A percentile compares a stretch with the other conserved stretches of the same genome.
Evolutionary conservation across 306 rosid genomes (phyloP).

Genomic region (Begonia fuchsioides): DNA sequence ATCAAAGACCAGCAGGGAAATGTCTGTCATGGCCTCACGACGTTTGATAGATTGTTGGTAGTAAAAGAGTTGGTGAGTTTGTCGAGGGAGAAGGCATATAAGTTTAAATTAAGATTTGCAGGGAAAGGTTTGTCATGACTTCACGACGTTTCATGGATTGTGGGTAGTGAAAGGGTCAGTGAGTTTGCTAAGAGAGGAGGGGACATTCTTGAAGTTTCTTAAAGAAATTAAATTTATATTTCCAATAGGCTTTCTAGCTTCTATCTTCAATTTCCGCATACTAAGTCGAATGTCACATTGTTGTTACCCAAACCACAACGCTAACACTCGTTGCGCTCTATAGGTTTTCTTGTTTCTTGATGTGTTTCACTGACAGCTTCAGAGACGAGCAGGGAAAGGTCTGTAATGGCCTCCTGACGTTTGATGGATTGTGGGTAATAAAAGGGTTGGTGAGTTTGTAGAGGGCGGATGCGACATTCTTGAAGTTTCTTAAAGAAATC

Average conservation of each 20-base stretch:
- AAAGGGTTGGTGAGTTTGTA: slow-evolving; percentile 38
- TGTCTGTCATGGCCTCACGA: slow-evolving; percentile 54
- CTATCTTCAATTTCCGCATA: slow-evolving; percentile 36
- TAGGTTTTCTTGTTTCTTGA: slow-evolving; percentile 35
- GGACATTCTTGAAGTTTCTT: too few species aligned
- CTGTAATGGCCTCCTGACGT: slow-evolving; percentile 54
- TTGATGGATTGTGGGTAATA: slow-evolving; percentile 45
- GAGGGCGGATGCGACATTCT: too few species aligned
- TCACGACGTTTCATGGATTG: slow-evolving; percentile 42
- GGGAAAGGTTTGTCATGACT: slow-evolving; percentile 56
- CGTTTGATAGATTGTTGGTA: slow-evolving; percentile 44
- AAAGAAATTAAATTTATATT: too few species aligned
- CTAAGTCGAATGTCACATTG: slow-evolving; percentile 31
- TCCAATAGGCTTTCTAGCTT: slow-evolving; percentile 23
- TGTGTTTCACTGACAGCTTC: slow-evolving; percentile 48
- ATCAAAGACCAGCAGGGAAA: slow-evolving; percentile 46
- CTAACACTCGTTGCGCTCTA: slow-evolving; percentile 27
- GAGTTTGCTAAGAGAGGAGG: slow-evolving; percentile 14
- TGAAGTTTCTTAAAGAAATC: too few species aligned
- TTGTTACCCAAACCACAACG: slow-evolving; percentile 25
- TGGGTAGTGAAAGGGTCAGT: slow-evolving; percentile 59
- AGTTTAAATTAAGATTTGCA: slow-evolving; percentile 42
- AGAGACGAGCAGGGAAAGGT: slow-evolving; percentile 51
- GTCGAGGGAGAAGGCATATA: too few species aligned
- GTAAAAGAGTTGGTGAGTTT: slow-evolving; percentile 41